These are phyloP conservation scores for Trichoderma arundinaceum DNA, from an alignment of 2,329 filamentous ascomycete genomes.

Conservation along the genomic window DNA sequence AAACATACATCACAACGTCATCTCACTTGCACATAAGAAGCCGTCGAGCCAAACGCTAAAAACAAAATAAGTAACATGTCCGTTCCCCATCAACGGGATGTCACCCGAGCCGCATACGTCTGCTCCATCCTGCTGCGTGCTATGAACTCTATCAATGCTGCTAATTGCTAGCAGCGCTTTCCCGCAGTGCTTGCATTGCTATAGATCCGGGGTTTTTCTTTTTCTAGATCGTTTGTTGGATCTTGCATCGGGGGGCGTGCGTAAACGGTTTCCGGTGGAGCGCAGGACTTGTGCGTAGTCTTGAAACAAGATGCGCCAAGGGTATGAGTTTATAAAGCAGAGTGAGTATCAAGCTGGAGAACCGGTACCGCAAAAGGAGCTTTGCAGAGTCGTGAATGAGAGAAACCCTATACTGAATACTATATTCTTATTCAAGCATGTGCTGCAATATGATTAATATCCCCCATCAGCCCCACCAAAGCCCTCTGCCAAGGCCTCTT, in stretches of 20 bases:
- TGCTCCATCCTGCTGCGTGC: conserved; percentile 4
- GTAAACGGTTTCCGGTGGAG: no score
- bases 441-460: no score
- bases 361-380: no score
- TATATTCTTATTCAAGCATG: no score
- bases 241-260: background rate
- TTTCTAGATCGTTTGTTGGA: background rate
- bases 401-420: no score
- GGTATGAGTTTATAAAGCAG: no score
- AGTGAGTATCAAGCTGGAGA: no score
- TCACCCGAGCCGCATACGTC: conserved; percentile 16
- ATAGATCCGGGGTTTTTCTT: background rate
- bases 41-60: conserved; percentile 23
- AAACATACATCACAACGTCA: background rate
- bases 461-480: background rate
- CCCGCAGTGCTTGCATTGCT: background rate
- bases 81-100: conserved; percentile 24
- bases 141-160: no score
- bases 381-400: no score
- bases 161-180: background rate
- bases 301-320: no score
- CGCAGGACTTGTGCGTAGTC: no score
- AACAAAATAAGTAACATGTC: conserved; percentile 24
- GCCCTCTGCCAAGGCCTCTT: background rate
- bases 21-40: background rate